phyloP scores from a whole-genome alignment of 2,329 filamentous ascomycete genomes.

The Pseudocercospora pini-densiflorae region DNA sequence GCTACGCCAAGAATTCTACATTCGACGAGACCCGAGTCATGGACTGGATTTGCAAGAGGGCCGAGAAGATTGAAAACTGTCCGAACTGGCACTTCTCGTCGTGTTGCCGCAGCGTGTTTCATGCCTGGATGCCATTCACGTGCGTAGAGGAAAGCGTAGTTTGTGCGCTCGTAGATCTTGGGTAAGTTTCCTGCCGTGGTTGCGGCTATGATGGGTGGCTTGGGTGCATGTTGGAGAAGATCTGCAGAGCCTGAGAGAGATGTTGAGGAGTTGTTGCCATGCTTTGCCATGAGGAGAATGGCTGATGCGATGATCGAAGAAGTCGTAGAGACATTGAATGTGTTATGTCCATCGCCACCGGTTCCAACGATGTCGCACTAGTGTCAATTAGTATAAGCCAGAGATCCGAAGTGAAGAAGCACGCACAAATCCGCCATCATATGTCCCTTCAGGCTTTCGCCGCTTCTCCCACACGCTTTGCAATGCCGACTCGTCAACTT shows the following conservation, averaged over 20 bases:
- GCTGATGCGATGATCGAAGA: conserved; percentile 90
- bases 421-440: conserved; percentile 81
- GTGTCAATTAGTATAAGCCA: conserved; percentile 13
- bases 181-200: conserved; percentile 74
- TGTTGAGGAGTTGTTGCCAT: conserved; percentile 94
- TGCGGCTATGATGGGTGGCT: conserved; percentile 72
- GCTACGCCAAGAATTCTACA: conserved; percentile 93
- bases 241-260: conserved; percentile 96
- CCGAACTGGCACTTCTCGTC: conserved; percentile 86
- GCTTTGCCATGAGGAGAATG: conserved; percentile 85
- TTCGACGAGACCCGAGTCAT: conserved; percentile 72
- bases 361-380: conserved; percentile 95
- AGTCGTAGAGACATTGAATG: conserved; percentile 97
- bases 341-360: conserved; percentile 94
- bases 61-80: conserved; percentile 98
- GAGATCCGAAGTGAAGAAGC: conserved; percentile 5
- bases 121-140: conserved; percentile 97
- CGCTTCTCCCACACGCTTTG: conserved; percentile 63
- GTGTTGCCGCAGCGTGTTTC: conserved; percentile 82
- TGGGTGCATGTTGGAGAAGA: conserved; percentile 76
- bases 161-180: conserved; percentile 75
- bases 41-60: conserved; percentile 87
- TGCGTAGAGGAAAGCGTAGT: conserved; percentile 95
- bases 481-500: conserved; percentile 69
- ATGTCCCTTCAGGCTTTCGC: conserved; percentile 70